A percentile compares a stretch with the other conserved stretches of the same genome.
Evolutionary conservation across 225 moss, liverwort and hornwort genomes (phyloP).

Genomic region (Asterella californica): DNA sequence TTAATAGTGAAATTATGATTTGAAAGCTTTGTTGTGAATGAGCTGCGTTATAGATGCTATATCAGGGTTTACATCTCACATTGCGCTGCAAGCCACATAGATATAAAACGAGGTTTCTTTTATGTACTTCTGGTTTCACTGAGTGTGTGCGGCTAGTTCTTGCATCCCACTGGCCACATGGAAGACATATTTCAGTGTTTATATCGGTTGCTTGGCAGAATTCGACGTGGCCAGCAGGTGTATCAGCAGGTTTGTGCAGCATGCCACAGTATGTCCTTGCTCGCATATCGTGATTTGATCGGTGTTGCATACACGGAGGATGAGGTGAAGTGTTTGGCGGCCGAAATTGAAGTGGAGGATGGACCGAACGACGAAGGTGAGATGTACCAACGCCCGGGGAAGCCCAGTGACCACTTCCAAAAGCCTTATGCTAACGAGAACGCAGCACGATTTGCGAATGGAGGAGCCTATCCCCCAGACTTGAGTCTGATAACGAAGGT

Average conservation of each 20-base stretch:
- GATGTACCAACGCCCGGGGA: constrained; percentile 82
- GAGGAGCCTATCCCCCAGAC: constrained; percentile 92
- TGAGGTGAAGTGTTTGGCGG: constrained; percentile 79
- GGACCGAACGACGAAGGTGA: constrained; percentile 97
- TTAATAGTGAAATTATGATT: neutral
- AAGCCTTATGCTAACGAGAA: constrained; percentile 77
- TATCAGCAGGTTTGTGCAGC: constrained; percentile 96
- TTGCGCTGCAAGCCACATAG: too few relatives aligned
- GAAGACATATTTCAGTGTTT: neutral
- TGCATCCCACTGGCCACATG: too few relatives aligned
- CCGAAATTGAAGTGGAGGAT: constrained; percentile 86
- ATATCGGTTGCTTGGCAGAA: constrained; percentile 32
- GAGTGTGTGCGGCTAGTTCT: too few relatives aligned
- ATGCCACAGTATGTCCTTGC: constrained; percentile 78
- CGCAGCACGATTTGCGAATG: constrained; percentile 84
- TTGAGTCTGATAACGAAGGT: constrained; percentile 89
- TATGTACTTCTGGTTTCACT: too few relatives aligned
- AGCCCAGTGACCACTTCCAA: constrained; percentile 87
- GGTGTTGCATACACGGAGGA: constrained; percentile 97
- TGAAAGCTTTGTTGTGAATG: neutral
- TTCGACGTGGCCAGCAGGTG: constrained; percentile 94
- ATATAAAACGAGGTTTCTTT: too few relatives aligned
- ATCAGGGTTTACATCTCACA: too few relatives aligned
- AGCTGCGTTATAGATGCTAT: neutral
- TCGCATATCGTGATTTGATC: constrained; percentile 89